phyloP scores from a whole-genome alignment of 768 basidiomycete genomes.

The Coprinopsis cinerea region DNA sequence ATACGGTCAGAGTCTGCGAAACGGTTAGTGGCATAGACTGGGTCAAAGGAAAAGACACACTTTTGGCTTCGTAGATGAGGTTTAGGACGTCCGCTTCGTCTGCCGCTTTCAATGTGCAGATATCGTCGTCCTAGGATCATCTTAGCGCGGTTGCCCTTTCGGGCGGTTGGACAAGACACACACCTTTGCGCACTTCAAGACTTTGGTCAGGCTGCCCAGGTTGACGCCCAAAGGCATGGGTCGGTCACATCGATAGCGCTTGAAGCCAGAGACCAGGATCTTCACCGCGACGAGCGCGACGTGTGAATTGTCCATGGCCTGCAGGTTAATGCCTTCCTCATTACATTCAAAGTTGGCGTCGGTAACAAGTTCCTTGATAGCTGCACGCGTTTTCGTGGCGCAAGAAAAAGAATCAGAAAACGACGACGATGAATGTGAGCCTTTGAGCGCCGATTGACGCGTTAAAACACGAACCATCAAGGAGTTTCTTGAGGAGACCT shows the following conservation, averaged over 20 bases:
- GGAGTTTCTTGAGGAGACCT: slow-evolving; percentile 82
- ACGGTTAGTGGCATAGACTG: background rate
- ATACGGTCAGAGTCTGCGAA: slow-evolving; percentile 80
- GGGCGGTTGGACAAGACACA: too few relatives aligned
- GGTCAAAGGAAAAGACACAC: slow-evolving; percentile 38
- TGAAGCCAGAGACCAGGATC: slow-evolving; percentile 75
- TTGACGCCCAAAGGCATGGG: slow-evolving; percentile 91
- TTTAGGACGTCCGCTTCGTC: slow-evolving; percentile 89
- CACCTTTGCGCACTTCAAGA: slow-evolving; percentile 94
- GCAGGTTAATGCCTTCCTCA: slow-evolving; percentile 90
- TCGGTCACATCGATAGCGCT: slow-evolving; percentile 87
- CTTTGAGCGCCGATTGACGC: background rate
- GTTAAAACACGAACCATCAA: slow-evolving; percentile 64
- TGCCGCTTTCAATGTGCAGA: slow-evolving; percentile 82
- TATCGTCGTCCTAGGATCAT: slow-evolving; percentile 96
- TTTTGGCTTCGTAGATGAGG: slow-evolving; percentile 84
- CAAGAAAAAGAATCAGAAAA: background rate
- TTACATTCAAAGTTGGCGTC: slow-evolving; percentile 98
- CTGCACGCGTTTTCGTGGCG: slow-evolving; percentile 33
- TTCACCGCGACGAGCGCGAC: slow-evolving; percentile 93
- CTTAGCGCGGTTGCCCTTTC: too few relatives aligned
- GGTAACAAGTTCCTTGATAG: slow-evolving; percentile 95
- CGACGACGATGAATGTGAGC: background rate
- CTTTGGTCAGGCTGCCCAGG: slow-evolving; percentile 84
- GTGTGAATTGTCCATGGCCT: slow-evolving; percentile 99